Evolutionary conservation across 1,284 basidiomycete species (phyloP).

Genomic region (Microbotryomycetes sp.): DNA sequence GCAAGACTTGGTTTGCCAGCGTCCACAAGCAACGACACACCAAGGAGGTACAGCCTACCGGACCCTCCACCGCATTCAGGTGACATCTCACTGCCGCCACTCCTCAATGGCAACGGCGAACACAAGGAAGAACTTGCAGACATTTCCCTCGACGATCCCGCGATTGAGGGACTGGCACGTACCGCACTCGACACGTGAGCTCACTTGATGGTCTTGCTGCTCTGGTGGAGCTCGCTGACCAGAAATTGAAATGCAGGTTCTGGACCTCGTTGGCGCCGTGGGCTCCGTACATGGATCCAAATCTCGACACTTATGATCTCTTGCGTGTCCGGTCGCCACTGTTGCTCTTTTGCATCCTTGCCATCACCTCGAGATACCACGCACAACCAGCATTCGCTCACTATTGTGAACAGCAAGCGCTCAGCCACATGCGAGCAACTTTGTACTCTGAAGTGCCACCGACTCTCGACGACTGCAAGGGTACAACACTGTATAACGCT

Average conservation of each 20-base stretch:
- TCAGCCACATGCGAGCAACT: conserved; percentile 19
- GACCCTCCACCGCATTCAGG: neutral
- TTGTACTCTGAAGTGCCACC: conserved; percentile 15
- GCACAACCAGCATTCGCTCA: conserved; percentile 10
- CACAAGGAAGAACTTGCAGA: neutral
- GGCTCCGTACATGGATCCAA: conserved; percentile 27
- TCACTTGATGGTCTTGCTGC: neutral
- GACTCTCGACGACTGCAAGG: conserved; percentile 30
- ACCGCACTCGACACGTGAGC: conserved; percentile 22
- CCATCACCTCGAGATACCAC: conserved; percentile 9
- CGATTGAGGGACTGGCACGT: conserved; percentile 5
- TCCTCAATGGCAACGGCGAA: neutral
- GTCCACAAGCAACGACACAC: neutral
- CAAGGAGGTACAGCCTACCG: neutral
- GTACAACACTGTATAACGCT: conserved; percentile 16
- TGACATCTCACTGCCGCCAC: neutral
- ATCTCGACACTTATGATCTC: conserved; percentile 12
- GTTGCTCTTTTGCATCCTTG: conserved; percentile 22
- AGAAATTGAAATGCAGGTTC: conserved; percentile 9
- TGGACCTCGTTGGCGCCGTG: conserved; percentile 30
- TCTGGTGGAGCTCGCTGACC: neutral
- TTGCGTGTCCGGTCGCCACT: conserved; percentile 18
- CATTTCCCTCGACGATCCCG: conserved; percentile 4
- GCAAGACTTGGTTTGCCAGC: neutral
- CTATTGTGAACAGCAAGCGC: conserved; percentile 12